A percentile compares a stretch with the other conserved stretches of the same genome.
These are phyloP conservation scores for Plantago ovata DNA, from an alignment of 257 asterid genomes.

Conservation along the genomic window DNA sequence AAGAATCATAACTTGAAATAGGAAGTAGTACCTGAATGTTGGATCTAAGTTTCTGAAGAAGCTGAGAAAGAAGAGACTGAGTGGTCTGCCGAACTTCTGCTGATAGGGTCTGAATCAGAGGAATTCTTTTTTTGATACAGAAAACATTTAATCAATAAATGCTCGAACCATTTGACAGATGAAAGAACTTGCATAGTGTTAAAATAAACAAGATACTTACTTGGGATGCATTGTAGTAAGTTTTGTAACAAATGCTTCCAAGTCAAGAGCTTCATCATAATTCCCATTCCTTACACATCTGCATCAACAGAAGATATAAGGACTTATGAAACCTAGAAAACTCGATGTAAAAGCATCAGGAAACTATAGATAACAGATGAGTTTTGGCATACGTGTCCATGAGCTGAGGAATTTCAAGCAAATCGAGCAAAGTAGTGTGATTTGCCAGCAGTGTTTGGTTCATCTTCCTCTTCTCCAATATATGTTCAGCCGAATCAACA, in stretches of 20 bases:
- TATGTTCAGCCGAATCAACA: conserved; percentile 77
- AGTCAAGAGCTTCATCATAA: conserved; percentile 96
- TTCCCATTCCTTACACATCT: conserved; percentile 97
- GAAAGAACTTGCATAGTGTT: conserved; percentile 19
- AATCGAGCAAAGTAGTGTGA: conserved; percentile 91
- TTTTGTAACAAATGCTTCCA: conserved; percentile 90
- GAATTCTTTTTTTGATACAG: conserved; percentile 58
- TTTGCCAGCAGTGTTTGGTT: conserved; percentile 83
- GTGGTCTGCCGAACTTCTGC: conserved; percentile 88
- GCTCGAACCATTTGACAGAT: conserved; percentile 22
- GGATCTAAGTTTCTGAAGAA: conserved; percentile 92
- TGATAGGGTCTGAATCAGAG: conserved; percentile 92
- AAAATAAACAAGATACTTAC: conserved; percentile 49
- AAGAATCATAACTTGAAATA: conserved; percentile 18
- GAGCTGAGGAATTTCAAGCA: conserved; percentile 99
- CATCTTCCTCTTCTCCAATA: conserved; percentile 93
- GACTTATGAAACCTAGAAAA: conserved; percentile 18
- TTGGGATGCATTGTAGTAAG: conserved; percentile 90
- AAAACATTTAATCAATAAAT: conserved; percentile 32
- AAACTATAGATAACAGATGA: conserved; percentile 11
- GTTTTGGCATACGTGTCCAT: conserved; percentile 80
- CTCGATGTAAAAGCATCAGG: conserved; percentile 6
- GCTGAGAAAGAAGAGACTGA: conserved; percentile 94
- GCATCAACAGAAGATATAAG: conserved; percentile 23
- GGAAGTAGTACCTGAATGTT: conserved; percentile 70